Evolutionary conservation across 192 early-diverging fungal species (phyloP).

Genomic region (Physocladia obscura): DNA sequence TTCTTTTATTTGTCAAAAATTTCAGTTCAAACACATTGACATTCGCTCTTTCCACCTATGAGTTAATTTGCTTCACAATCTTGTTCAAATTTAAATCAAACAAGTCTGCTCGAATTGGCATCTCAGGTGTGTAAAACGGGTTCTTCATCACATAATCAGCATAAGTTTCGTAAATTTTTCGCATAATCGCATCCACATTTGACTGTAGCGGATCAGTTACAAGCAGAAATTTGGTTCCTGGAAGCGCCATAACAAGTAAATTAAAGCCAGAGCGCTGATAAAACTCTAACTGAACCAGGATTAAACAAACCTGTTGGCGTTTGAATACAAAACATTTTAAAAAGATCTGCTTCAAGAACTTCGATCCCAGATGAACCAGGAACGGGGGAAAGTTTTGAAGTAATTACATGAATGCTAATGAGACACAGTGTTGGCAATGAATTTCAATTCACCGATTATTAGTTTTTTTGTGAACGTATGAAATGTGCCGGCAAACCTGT

Average conservation of each 20-base stretch:
- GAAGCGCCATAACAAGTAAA: not conserved
- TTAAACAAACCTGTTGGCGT: slow-evolving; percentile 75
- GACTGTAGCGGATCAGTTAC: slow-evolving; percentile 78
- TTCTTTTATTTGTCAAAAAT: slow-evolving; percentile 3
- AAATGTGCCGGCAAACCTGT: slow-evolving; percentile 61
- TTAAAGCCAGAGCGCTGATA: not conserved
- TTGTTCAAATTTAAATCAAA: slow-evolving; percentile 82
- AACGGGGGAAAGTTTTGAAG: slow-evolving; percentile 87
- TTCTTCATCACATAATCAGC: slow-evolving; percentile 98
- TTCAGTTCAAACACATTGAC: not conserved
- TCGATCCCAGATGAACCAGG: slow-evolving; percentile 82
- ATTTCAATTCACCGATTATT: not conserved
- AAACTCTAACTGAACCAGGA: not conserved
- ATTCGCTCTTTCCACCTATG: not conserved
- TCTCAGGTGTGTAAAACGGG: slow-evolving; percentile 97
- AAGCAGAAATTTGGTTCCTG: slow-evolving; percentile 94
- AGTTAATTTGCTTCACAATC: slow-evolving; percentile 53
- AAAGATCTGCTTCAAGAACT: slow-evolving; percentile 85
- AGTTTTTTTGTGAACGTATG: not conserved
- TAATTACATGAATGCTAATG: slow-evolving; percentile 88
- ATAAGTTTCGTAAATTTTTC: slow-evolving; percentile 81
- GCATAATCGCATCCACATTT: slow-evolving; percentile 64
- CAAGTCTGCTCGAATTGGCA: slow-evolving; percentile 95
- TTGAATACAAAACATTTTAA: slow-evolving; percentile 91
- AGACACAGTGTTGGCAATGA: not conserved